Conservation (phyloP, 2,329 filamentous ascomycete species). For the Cryphonectria radicalis region DNA sequence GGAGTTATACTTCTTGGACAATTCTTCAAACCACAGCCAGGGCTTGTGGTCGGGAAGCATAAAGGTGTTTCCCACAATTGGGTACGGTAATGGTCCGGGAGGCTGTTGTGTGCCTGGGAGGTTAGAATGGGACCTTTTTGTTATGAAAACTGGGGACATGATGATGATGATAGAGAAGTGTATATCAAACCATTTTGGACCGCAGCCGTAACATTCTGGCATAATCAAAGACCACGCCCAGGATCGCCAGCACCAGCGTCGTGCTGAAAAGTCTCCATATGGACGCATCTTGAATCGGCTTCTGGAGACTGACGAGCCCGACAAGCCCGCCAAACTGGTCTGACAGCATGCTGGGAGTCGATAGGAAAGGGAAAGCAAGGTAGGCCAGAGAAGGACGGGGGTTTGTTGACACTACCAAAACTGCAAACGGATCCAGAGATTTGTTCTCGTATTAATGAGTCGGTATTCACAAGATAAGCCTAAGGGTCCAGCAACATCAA, state of each 20-base stretch:
- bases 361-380: background rate
- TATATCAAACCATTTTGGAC: conserved; percentile 47
- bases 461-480: background rate
- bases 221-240: conserved; percentile 47
- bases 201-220: conserved; percentile 53
- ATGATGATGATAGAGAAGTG: background rate
- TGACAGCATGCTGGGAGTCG: conserved; percentile 17
- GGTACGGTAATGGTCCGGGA: conserved; percentile 57
- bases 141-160: background rate
- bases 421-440: background rate
- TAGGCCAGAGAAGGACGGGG: background rate
- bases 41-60: conserved; percentile 58
- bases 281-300: conserved; percentile 7
- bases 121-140: conserved; percentile 12
- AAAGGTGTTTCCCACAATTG: conserved; percentile 60
- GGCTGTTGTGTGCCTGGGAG: conserved; percentile 42
- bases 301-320: conserved; percentile 9
- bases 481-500: background rate
- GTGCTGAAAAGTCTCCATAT: conserved; percentile 22
- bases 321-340: conserved; percentile 17
- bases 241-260: conserved; percentile 32
- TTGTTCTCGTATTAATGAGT: background rate
- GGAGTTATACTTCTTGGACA: conserved; percentile 53
- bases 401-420: no score
- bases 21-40: conserved; percentile 60